Evolutionary conservation across 2,329 filamentous ascomycete species (phyloP), one percentile per base, ranked within the genome.

Genomic region (Scedosporium boydii): DNA sequence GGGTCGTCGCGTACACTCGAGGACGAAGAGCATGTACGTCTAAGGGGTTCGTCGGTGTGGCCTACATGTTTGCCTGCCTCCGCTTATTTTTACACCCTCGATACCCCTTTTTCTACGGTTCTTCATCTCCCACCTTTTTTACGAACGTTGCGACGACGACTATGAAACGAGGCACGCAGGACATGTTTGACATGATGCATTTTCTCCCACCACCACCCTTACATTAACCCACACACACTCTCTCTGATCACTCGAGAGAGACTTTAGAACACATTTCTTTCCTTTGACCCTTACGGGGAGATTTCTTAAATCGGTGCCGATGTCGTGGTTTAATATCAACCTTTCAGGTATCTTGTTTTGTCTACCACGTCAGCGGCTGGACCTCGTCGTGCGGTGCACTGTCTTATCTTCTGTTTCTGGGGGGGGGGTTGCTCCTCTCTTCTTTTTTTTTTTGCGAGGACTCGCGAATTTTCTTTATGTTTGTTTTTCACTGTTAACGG

Each of bases 21-120:
- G 82, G 55, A 82, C 82, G 65, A 86, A 85, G 78, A 86, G 83
- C 71, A 82, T 79, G 75, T 78, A 79, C 67, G 67, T 78, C 66
- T 84, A 71, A 78, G 66, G 29, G 56, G 27, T 16, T n/a, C 34
- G 5, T 42, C 10, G 34, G 38, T 41, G 12, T 26, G 23, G 56
- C 14, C 34, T 23, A 18, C 21, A 14, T 23, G 18, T 55, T 27
- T 12, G 21, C 51, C 18, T 27, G 18, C 51, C 10, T 55, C 51
- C 12, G n/a, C 58, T 34, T 26, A 21, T 60, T 51, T 26, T 53
- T 23, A 53, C 26, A 53, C 26, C n/a, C 44, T 41, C 46, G 14
- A 26, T 27, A 23, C 18, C 51, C 51, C 12, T 14, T 14, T 23
- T 23, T 23, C 21, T 27, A 23, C 51, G 5, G 18, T 23, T 26